These are phyloP conservation scores for Sugiyamaella americana DNA, from an alignment of 805 yeast species.

Conservation along the genomic window DNA sequence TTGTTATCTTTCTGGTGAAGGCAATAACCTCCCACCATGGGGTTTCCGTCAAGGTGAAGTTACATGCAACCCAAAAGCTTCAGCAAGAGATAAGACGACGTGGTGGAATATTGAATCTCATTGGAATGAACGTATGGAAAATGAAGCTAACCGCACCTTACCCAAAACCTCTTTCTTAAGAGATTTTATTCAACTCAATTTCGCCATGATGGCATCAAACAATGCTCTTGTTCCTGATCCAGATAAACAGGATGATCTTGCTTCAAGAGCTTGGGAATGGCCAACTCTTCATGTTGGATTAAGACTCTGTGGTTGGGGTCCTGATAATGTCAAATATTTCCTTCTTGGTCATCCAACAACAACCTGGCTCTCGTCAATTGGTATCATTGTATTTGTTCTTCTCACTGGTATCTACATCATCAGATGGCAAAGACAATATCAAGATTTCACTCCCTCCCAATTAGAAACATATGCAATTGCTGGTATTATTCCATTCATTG, in stretches of 20 bases:
- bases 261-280: slow-evolving; percentile 82
- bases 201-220: slow-evolving; percentile 79
- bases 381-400: slow-evolving; percentile 40
- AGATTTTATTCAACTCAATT: slow-evolving; percentile 66
- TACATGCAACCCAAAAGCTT: slow-evolving; percentile 51
- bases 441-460: slow-evolving; percentile 38
- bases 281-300: slow-evolving; percentile 62
- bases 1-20: slow-evolving; percentile 84
- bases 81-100: slow-evolving; percentile 52
- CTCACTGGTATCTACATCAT: slow-evolving; percentile 35
- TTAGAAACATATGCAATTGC: slow-evolving; percentile 47
- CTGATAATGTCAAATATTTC: slow-evolving; percentile 50
- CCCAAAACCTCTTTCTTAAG: slow-evolving; percentile 53
- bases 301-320: slow-evolving; percentile 72
- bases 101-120: slow-evolving; percentile 83
- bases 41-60: slow-evolving; percentile 98
- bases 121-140: slow-evolving; percentile 44
- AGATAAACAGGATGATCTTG: slow-evolving; percentile 64
- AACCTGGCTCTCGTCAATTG: slow-evolving; percentile 56
- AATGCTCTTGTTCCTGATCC: slow-evolving; percentile 75
- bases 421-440: slow-evolving; percentile 67
- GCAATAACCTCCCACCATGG: slow-evolving; percentile 84
- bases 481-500: slow-evolving; percentile 79
- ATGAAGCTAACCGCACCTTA: slow-evolving; percentile 33
- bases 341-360: slow-evolving; percentile 59